Base-by-base conservation (phyloP, 306 rosid genomes). In the Neltuma alba region DNA sequence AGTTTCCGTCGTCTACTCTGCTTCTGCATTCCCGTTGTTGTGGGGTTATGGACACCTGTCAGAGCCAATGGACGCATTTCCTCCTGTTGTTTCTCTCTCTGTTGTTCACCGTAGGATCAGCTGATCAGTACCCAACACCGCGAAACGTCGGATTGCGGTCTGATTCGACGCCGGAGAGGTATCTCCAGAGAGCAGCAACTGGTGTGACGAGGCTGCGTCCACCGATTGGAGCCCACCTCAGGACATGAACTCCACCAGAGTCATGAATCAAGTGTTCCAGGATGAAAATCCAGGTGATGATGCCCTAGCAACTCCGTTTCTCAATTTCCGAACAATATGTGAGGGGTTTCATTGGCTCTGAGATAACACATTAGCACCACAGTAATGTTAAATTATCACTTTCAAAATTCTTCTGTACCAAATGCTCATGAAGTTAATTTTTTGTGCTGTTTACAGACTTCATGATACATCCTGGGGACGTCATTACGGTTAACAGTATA, bases 381-480 rank as follows among this genome's bases (percentile, higher is more conserved):
- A 41, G 30, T 45, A 28, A 13, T 7, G 36, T 31, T 20, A 7
- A 8, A 48, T 33, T 48, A 28, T 37, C 8, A 18, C 38, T 18
- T 67, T 73, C 20, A 50, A 44, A 27, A 70, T 47, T 40, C 50
- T 62, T 50, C 47, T 52, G 75, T 55, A 21, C 61, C 5, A 13
- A 62, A 41, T 36, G 62, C 33, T 81, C 76, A 87, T 28, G 70
- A 75, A 33, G 33, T 42, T 66, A 52, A 70, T 38, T 80, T 80
- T 37, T 23, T 45, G n/a, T 15, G 52, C 13, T 79, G 3, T 64
- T 64, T 63, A 69, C 91, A 93, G 96, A 94, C 87, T 94, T 94
- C 79, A 94, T 92, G 16, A 82, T 92, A 70, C 91, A 92, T 82
- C 93, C 92, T 31, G 94, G 98, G 64, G 98, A 92, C 83, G 89